phyloP scores from a whole-genome alignment of 2,329 filamentous ascomycete species.

The Aspergillus ustus region DNA sequence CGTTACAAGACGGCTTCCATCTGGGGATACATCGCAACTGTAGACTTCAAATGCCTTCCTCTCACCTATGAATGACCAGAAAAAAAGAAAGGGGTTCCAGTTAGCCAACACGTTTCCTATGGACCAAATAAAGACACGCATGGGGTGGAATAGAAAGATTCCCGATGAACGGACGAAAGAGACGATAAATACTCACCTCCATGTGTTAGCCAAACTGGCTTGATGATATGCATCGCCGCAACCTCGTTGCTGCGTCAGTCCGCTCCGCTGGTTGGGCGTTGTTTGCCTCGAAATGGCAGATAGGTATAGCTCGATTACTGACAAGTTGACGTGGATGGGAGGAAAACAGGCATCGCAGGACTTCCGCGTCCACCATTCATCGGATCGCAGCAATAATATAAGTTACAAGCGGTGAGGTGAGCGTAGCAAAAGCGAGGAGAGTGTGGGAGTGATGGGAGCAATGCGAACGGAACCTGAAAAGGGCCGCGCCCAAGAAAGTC shows the following conservation, averaged over 20 bases:
- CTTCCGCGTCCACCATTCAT: slow-evolving; percentile 19
- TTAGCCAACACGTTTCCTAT: slow-evolving; percentile 23
- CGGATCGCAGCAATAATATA: slow-evolving; percentile 5
- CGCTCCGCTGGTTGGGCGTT: neutral
- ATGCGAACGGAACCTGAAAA: slow-evolving; percentile 22
- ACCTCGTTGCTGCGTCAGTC: slow-evolving; percentile 11
- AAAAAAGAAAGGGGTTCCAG: neutral
- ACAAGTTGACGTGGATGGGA: slow-evolving; percentile 28
- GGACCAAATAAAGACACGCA: neutral
- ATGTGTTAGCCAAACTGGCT: slow-evolving; percentile 94
- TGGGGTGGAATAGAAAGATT: slow-evolving; percentile 11
- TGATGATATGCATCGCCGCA: slow-evolving; percentile 77
- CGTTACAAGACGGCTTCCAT: slow-evolving; percentile 88
- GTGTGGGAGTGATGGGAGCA: slow-evolving; percentile 7
- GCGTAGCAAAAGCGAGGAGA: slow-evolving; percentile 1
- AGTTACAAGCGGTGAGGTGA: neutral
- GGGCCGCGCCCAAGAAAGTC: slow-evolving; percentile 36
- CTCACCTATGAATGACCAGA: slow-evolving; percentile 65
- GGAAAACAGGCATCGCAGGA: slow-evolving; percentile 36
- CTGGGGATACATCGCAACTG: slow-evolving; percentile 94
- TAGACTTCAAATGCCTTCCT: slow-evolving; percentile 99
- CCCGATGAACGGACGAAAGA: slow-evolving; percentile 8
- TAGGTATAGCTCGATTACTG: slow-evolving; percentile 20
- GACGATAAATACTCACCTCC: slow-evolving; percentile 62
- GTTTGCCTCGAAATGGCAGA: slow-evolving; percentile 7